phyloP scores from a whole-genome alignment of 2,329 filamentous ascomycete genomes.

The Diaporthe sp. region DNA sequence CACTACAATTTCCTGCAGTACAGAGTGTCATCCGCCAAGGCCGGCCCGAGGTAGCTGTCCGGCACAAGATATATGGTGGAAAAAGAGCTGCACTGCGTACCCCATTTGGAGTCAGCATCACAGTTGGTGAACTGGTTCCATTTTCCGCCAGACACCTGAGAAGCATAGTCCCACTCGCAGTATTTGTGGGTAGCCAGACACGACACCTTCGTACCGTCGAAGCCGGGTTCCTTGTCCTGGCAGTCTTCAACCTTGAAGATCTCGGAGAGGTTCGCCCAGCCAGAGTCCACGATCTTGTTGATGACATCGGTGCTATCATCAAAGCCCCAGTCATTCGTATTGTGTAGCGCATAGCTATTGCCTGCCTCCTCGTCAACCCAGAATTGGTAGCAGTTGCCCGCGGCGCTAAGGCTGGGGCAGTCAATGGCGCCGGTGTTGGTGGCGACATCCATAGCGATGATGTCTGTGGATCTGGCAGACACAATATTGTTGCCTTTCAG shows the following conservation, averaged over 20 bases:
- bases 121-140: background rate
- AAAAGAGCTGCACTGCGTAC: constrained; percentile 5
- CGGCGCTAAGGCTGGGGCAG: constrained; percentile 17
- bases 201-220: constrained; percentile 24
- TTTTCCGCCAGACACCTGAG: background rate
- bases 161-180: constrained; percentile 27
- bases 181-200: constrained; percentile 24
- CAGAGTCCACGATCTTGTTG: constrained; percentile 27
- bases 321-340: constrained; percentile 24
- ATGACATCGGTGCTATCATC: constrained; percentile 1
- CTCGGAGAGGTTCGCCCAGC: constrained; percentile 17
- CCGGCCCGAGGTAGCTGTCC: constrained; percentile 8
- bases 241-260: constrained; percentile 18
- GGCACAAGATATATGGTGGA: constrained; percentile 4
- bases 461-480: background rate
- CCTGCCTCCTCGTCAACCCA: constrained; percentile 26
- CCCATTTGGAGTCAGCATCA: constrained; percentile 11
- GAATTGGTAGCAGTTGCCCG: constrained; percentile 7
- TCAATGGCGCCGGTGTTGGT: background rate
- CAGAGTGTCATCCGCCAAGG: background rate
- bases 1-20: constrained; percentile 1
- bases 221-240: constrained; percentile 24
- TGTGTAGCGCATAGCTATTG: constrained; percentile 16
- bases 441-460: constrained; percentile 12
- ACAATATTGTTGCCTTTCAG: constrained; percentile 17